These are phyloP conservation scores for Boletus rubroflammeus DNA, from an alignment of 768 basidiomycete genomes.

Conservation along the genomic window DNA sequence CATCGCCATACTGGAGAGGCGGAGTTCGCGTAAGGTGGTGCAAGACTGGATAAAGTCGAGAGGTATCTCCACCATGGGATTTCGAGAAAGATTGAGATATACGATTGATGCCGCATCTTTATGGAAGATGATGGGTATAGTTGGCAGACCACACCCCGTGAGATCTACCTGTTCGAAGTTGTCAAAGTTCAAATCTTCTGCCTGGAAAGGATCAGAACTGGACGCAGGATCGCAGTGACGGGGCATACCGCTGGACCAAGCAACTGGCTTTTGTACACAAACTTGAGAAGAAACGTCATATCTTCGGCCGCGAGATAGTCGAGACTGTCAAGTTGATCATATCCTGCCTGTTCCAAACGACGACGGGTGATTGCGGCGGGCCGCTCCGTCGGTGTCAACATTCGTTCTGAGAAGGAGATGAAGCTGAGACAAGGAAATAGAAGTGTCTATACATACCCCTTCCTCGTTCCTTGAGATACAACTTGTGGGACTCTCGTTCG, in stretches of 20 bases:
- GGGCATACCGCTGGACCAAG: conserved; percentile 58
- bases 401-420: conserved; percentile 56
- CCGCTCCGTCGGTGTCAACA: conserved; percentile 74
- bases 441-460: conserved; percentile 47
- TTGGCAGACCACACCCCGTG: conserved; percentile 71
- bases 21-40: conserved; percentile 76
- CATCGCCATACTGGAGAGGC: conserved; percentile 88
- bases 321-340: conserved; percentile 73
- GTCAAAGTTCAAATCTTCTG: conserved; percentile 69
- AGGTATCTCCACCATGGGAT: conserved; percentile 94
- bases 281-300: conserved; percentile 81
- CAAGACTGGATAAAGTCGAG: conserved; percentile 95
- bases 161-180: conserved; percentile 79
- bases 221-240: background rate
- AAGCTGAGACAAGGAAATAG: background rate
- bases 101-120: conserved; percentile 80
- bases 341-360: conserved; percentile 86
- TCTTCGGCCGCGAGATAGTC: conserved; percentile 76
- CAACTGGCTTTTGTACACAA: conserved; percentile 80
- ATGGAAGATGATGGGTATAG: conserved; percentile 86
- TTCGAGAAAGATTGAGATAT: conserved; percentile 84
- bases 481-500: conserved; percentile 57
- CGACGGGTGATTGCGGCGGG: conserved; percentile 83
- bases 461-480: conserved; percentile 74
- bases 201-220: conserved; percentile 39